Base-by-base conservation (phyloP, 2,329 filamentous ascomycete species). In the Triangularia setosa region DNA sequence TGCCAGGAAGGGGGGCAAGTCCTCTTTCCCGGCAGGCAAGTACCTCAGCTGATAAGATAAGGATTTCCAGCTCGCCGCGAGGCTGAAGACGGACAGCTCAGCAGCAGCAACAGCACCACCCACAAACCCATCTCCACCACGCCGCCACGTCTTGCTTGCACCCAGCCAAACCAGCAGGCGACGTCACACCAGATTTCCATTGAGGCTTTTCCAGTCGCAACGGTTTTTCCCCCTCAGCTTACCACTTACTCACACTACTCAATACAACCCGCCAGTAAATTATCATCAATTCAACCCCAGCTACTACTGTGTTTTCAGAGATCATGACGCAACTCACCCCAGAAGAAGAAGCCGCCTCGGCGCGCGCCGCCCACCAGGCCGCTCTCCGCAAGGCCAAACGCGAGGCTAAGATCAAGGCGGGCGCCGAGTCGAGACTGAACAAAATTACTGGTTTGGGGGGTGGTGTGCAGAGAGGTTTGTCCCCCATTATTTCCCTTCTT, bases 371-470 rank as follows among this genome's bases (percentile, higher is more conserved):
- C 25, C 86, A 89, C 68, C 88, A 92, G 76, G 88, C 89, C 40
- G 87, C 90, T 56, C 81, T 92, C 64, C 89, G 91, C 70, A 91
- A 92, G 76, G 90, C 93, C 75, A 87, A 90, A 44, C 85, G 91
- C 58, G 89, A 92, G 75, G 90, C 90, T 64, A 94, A 93, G 81
- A 87, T 93, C 77, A 86, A 84, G 71, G 86, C 88, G 58, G 87
- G 89, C 65, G 91, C 89, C 64, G 85, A 87, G 18, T 84, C 87
- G 44, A 81, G 91, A 66, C 78, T 95, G 67, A 88, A 90, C 72
- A 90, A 85, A 75, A 95, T 95, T 75, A 91, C 89, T 12, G 87
- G 88, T 1, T 78, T 92, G 25, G 88, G 87, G 63, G 88, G 87
- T 27, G 81, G 83, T 66, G 60, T 84, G n/a, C 76, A 40, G 27